A percentile compares a stretch with the other conserved stretches of the same genome.
Evolutionary conservation across 2,329 filamentous ascomycete species (phyloP).

Genomic region (Fusarium sublunatum): DNA sequence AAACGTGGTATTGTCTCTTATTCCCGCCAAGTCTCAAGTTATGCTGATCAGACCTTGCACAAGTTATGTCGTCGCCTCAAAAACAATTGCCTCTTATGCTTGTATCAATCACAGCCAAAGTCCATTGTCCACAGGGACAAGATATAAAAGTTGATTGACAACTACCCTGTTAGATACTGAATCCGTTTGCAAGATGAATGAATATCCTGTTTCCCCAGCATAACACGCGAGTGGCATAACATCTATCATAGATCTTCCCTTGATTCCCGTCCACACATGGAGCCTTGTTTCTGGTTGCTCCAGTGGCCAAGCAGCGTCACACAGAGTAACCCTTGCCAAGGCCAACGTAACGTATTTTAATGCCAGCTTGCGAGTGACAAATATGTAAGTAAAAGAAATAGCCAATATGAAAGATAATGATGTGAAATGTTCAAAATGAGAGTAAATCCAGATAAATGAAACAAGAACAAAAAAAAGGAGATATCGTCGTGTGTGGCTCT

Average conservation of each 20-base stretch:
- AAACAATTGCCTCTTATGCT: too few species aligned
- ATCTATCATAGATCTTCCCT: not conserved
- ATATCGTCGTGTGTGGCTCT: constrained; percentile 26
- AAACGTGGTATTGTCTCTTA: not conserved
- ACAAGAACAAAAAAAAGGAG: constrained; percentile 16
- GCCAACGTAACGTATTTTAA: constrained; percentile 2
- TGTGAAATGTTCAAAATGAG: constrained; percentile 12
- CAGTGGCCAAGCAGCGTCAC: constrained; percentile 2
- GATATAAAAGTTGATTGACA: constrained; percentile 8
- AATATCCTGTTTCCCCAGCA: not conserved
- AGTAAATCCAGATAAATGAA: constrained; percentile 4
- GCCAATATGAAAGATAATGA: constrained; percentile 3
- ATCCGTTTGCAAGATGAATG: not conserved
- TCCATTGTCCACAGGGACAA: not conserved
- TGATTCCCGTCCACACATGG: not conserved
- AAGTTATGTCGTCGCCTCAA: constrained; percentile 1
- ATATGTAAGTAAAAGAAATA: constrained; percentile 1
- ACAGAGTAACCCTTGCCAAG: not conserved
- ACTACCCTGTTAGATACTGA: constrained; percentile 5
- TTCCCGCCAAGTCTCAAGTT: not conserved
- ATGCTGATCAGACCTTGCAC: not conserved
- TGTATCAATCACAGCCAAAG: too few species aligned
- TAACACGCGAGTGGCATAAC: not conserved
- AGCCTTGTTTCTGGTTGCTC: constrained; percentile 1
- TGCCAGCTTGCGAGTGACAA: not conserved